Base-by-base conservation (phyloP, 228 moss, liverwort and hornwort genomes). In the Sphagnum magellanicum region DNA sequence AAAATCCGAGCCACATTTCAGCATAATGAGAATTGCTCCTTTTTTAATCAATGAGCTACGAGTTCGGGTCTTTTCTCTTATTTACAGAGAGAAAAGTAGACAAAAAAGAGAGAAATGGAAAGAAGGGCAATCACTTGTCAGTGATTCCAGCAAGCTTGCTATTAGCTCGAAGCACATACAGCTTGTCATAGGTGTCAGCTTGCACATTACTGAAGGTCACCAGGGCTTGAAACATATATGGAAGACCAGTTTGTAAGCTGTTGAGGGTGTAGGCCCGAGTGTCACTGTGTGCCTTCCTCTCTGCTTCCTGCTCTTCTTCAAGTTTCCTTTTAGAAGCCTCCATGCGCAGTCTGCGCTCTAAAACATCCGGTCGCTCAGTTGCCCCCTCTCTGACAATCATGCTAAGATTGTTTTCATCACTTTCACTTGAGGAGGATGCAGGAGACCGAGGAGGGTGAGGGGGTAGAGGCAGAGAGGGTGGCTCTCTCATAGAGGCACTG, bases 261-360 rank as follows among this genome's bases (percentile, higher is more conserved):
- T 83, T 83, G 15, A 87, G 87, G 52, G 87, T 87, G 52, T 83
- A 87, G 11, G 80, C 74, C 48, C 81, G 78, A 5, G 87, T 87
- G 61, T 81, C 83, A 0, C 76, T 72, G 51, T 83, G 76, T 1
- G 87, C 87, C 74, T 87, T 87, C 15, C 82, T 74, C 60, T 87
- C 83, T 0, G 53, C 72, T 48, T 87, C 76, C 0, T 72, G 51
- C 59, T 78, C 87, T 6, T 78, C 74, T 0, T 87, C 87, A 0
- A 87, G 76, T 63, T 81, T 87, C 62, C 83, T 72, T 65, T 78
- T 70, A 0, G 83, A 71, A 3, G 72, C 70, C 60, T 87, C 87
- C 87, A 87, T 72, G 55, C 78, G 78, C 10, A 61, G 52, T 49
- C 87, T 48, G 67, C 83, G 80, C 16, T 87, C 83, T 0, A 74